Conservation (phyloP, 139 green algal species). For the Zygnema cylindricum region DNA sequence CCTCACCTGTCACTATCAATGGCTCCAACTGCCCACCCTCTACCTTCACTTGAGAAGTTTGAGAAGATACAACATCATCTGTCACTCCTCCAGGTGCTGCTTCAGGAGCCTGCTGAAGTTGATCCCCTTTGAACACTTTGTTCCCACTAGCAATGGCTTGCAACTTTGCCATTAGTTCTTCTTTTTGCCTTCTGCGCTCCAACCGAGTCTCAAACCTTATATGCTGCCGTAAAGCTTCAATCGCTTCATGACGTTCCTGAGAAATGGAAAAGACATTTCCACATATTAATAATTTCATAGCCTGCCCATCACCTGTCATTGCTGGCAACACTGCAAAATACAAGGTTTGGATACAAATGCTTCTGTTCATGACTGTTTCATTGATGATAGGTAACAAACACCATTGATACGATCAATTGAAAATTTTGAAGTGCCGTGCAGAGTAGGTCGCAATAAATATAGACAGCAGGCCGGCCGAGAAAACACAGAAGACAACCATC, state of each 20-base stretch:
- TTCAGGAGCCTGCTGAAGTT: background rate
- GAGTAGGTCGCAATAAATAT: too few species aligned
- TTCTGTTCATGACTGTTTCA: too few species aligned
- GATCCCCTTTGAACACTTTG: background rate
- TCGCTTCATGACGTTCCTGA: constrained; percentile 41
- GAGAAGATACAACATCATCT: background rate
- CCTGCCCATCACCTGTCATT: too few species aligned
- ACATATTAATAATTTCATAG: too few species aligned
- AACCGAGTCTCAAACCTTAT: constrained; percentile 40
- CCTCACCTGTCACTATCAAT: background rate
- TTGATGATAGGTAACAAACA: too few species aligned
- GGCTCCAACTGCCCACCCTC: constrained; percentile 12
- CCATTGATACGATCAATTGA: too few species aligned
- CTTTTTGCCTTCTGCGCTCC: constrained; percentile 17
- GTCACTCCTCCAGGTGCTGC: background rate
- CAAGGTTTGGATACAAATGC: too few species aligned
- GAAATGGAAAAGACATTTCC: too few species aligned
- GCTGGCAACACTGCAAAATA: too few species aligned
- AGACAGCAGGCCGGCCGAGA: too few species aligned
- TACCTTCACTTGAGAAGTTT: background rate
- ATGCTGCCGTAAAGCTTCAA: constrained; percentile 39
- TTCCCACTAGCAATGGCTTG: background rate
- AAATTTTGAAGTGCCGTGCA: too few species aligned
- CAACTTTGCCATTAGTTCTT: constrained; percentile 38
- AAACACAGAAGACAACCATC: too few species aligned